A percentile compares a stretch with the other conserved stretches of the same genome.
These are phyloP conservation scores for Verticillium klebahnii DNA, from an alignment of 2,329 filamentous ascomycete genomes.

Conservation along the genomic window DNA sequence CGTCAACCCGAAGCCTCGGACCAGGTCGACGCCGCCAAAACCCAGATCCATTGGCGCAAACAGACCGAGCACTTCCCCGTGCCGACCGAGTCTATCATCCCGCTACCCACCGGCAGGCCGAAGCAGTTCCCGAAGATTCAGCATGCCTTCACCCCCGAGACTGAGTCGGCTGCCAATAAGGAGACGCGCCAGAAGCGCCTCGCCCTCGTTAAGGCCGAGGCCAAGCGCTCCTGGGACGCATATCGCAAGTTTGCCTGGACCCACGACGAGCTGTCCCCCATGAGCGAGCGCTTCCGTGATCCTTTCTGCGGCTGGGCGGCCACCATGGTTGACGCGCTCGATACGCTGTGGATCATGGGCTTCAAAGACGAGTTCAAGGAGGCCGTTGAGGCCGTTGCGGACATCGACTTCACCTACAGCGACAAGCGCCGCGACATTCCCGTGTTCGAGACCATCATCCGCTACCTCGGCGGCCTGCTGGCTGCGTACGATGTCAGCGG, in stretches of 20 bases:
- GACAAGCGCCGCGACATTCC: conserved; percentile 62
- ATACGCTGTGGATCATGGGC: conserved; percentile 85
- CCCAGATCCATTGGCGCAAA: conserved; percentile 65
- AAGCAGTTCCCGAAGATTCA: conserved; percentile 74
- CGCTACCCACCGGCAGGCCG: conserved; percentile 67
- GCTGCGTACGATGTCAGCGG: conserved; percentile 83
- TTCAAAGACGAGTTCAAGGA: conserved; percentile 75
- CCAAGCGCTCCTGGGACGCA: conserved; percentile 74
- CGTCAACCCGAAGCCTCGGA: conserved; percentile 10
- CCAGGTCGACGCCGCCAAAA: conserved; percentile 16
- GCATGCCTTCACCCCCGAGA: conserved; percentile 64
- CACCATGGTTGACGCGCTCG: conserved; percentile 75
- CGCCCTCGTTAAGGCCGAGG: conserved; percentile 65
- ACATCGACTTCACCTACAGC: conserved; percentile 80
- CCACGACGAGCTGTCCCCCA: conserved; percentile 79
- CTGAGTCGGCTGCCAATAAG: conserved; percentile 41
- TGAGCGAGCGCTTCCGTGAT: conserved; percentile 63
- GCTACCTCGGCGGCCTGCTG: conserved; percentile 82
- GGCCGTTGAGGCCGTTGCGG: conserved; percentile 62
- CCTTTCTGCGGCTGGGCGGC: conserved; percentile 92
- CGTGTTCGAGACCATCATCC: conserved; percentile 89
- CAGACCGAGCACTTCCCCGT: conserved; percentile 75
- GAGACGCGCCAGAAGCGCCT: conserved; percentile 61
- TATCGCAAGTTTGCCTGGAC: conserved; percentile 78
- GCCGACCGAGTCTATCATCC: conserved; percentile 63